Evolutionary conservation across 2,329 filamentous ascomycete species (phyloP).

Genomic region (Penicillium sp.): DNA sequence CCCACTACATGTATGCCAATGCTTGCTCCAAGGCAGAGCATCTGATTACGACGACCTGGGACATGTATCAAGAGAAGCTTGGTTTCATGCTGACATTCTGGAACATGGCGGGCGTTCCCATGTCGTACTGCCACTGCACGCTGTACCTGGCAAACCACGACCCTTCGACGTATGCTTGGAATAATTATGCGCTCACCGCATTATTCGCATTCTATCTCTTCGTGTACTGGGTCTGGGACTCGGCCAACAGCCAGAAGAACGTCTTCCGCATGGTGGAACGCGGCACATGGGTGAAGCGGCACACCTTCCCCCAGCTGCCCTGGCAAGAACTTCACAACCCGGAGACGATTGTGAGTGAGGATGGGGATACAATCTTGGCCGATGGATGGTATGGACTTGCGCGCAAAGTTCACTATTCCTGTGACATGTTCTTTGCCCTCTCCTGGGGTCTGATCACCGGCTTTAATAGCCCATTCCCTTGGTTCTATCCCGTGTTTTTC

Average conservation of each 20-base stretch:
- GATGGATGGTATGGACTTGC: conserved; percentile 85
- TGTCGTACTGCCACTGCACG: conserved; percentile 91
- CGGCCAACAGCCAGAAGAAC: conserved; percentile 89
- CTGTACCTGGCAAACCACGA: conserved; percentile 83
- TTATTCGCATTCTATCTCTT: conserved; percentile 74
- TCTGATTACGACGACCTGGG: conserved; percentile 85
- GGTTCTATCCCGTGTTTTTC: conserved; percentile 87
- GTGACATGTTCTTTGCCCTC: conserved; percentile 75
- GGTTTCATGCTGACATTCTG: conserved; percentile 98
- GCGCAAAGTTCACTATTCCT: conserved; percentile 78
- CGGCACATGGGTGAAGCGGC: conserved; percentile 68
- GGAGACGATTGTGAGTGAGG: conserved; percentile 70
- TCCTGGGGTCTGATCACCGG: conserved; percentile 79
- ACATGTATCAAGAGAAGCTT: conserved; percentile 96
- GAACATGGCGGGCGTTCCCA: conserved; percentile 88
- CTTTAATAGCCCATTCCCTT: conserved; percentile 78
- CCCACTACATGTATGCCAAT: conserved; percentile 88
- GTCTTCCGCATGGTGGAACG: conserved; percentile 79
- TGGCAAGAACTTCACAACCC: conserved; percentile 83
- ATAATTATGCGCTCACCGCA: conserved; percentile 63
- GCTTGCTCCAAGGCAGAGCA: conserved; percentile 91
- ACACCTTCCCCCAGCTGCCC: conserved; percentile 82
- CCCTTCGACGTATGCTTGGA: conserved; percentile 75
- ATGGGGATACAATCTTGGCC: conserved; percentile 74
- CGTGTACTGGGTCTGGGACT: conserved; percentile 91